Evolutionary conservation across 192 early-diverging fungal genomes (phyloP), one percentile per base, ranked within the genome.

Genomic region (Backusella circina): DNA sequence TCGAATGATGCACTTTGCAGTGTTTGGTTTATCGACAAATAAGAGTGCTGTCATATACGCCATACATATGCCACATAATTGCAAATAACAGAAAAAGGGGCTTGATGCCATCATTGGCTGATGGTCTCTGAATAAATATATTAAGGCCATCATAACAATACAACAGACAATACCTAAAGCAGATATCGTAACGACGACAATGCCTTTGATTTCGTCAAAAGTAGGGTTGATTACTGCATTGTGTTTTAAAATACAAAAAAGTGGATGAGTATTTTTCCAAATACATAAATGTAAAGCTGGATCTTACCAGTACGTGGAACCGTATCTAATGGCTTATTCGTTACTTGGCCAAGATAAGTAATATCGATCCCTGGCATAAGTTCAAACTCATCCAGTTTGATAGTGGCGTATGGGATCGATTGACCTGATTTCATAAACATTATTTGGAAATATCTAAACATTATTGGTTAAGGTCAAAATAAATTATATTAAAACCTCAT

Each of bases 41-140:
- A 86, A 73, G 26, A 82, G 67, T 8, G 77, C 50, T 3, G 75
- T 39, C 13, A 77, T 41, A 74, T 83, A 86, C 23, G 80, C 21
- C 18, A 86, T 21, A 8, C 75, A 75, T 18, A 86, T 78, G 6
- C 85, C 85, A 12, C 71, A 41, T 15, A 86, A 32, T 31, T 86
- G 83, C 0, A 86, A 15, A 33, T 79, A 84, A 37, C 79, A 81
- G 37, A 86, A 86, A 18, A 86, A 35, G 1, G 85, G 85, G 35
- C 85, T 86, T 21, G 85, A 74, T 15, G 76, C 81, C 70, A 82
- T 81, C 39, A 86, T 82, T 32, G 83, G 70, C 15, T 80, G 78
- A 16, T 79, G 73, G 12, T 84, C 35, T 13, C 85, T 68, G 33
- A 83, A 79, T 2, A 76, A 57, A 31, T 81, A 47, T 4, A 86